These are phyloP conservation scores for Phaeoacremonium minimum DNA, from an alignment of 2,329 filamentous ascomycete species.

Conservation along the genomic window DNA sequence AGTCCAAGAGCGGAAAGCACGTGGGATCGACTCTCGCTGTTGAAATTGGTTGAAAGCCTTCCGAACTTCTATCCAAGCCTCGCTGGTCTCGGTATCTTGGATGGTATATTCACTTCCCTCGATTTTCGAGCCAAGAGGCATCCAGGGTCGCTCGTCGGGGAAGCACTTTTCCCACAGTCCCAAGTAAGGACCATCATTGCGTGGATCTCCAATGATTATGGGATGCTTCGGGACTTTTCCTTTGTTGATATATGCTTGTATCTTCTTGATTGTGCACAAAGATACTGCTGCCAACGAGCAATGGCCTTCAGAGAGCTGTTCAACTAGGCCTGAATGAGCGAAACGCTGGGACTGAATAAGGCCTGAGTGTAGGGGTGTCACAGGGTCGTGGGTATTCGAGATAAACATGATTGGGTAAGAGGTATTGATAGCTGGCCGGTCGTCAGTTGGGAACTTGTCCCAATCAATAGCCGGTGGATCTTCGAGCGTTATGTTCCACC, in stretches of 20 bases:
- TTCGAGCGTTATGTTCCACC: background rate
- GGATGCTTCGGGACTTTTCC: slow-evolving; percentile 26
- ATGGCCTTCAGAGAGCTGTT: slow-evolving; percentile 29
- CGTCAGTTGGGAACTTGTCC: background rate
- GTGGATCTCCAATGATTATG: background rate
- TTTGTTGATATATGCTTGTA: slow-evolving; percentile 27
- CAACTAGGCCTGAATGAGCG: slow-evolving; percentile 27
- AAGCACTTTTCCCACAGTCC: background rate
- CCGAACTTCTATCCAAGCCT: no score
- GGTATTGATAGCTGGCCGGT: slow-evolving; percentile 3
- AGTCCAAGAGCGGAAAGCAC: no score
- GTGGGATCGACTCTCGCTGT: no score
- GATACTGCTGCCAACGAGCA: slow-evolving; percentile 27
- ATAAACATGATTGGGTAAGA: slow-evolving; percentile 11
- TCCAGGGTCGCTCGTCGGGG: background rate
- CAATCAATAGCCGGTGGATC: background rate
- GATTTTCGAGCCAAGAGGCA: no score
- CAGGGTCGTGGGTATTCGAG: slow-evolving; percentile 11
- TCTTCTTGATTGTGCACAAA: slow-evolving; percentile 25
- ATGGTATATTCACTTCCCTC: no score
- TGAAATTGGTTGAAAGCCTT: no score
- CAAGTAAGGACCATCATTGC: background rate
- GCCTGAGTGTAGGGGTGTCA: slow-evolving; percentile 20
- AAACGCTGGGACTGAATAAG: slow-evolving; percentile 33
- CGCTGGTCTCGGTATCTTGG: no score